Base-by-base conservation (phyloP, 441 rosid genomes). In the Adansonia grandidieri region DNA sequence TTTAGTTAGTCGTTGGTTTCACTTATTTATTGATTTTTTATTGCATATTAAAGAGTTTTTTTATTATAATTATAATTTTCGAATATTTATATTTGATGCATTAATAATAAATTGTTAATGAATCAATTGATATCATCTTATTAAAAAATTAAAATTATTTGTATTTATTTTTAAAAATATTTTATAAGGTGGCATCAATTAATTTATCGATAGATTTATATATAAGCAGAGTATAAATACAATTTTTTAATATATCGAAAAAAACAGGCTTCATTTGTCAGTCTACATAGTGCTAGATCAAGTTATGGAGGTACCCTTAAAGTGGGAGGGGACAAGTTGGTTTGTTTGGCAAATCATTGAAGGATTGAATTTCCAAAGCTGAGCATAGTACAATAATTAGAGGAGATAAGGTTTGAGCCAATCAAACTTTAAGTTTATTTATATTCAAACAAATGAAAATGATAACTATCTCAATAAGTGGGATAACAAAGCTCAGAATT, bases 371-470 rank as follows among this genome's bases (percentile, higher is more conserved):
- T 50, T 70, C n/a, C 5, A 60, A 74, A 44, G 56, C 13, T 42
- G 32, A 54, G 45, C 14, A 37, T 8, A 8, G 44, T 14, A 51
- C 69, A 60, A 61, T 61, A 61, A 74, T 74, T 53, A 63, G 48
- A 68, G 42, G 13, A 62, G 78, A 75, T 75, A 44, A 75, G 64
- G 71, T 75, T 75, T 50, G 40, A 51, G 14, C 71, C 78, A 62
- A 48, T 60, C 68, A 20, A 44, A 40, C 28, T 10, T 40, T 17
- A 42, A 17, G 9, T 58, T 57, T 73, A 19, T 2, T 14, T 48
- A 54, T 7, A n/a, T 72, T 32, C 24, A 28, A 56, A 51, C 17
- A 54, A 54, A 54, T 56, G 9, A 57, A 73, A 32, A 73, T 32
- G 51, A 40, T 37, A 71, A 56, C 17, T 65, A 54, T 42, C 22